phyloP scores from a whole-genome alignment of 352 stramenopile genomes.

The Peronospora tabacina region DNA sequence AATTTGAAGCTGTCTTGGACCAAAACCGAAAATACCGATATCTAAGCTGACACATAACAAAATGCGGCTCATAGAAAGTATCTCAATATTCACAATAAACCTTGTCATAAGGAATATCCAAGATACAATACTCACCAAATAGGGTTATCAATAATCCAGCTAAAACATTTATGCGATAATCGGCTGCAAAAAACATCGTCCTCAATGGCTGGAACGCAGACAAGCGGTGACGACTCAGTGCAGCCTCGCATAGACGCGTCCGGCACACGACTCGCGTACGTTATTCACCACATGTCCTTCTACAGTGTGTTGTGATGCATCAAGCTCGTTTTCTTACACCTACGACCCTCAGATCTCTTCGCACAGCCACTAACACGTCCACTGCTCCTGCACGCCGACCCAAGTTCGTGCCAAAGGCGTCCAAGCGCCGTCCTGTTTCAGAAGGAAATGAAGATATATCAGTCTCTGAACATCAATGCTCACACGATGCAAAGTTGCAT shows the following conservation, averaged over 20 bases:
- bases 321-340: no score
- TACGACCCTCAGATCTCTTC: constrained; percentile 39
- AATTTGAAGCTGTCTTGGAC: background rate
- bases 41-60: no score
- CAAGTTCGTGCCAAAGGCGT: constrained; percentile 77
- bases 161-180: background rate
- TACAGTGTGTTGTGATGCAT: no score
- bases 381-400: constrained; percentile 39
- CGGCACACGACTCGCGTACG: constrained; percentile 58
- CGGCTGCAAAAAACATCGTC: background rate
- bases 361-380: constrained; percentile 31
- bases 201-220: constrained; percentile 39
- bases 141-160: no score
- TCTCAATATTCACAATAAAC: no score
- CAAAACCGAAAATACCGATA: no score
- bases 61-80: no score
- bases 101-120: background rate
- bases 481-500: constrained; percentile 22
- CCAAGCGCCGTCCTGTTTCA: constrained; percentile 38
- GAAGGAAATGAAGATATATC: constrained; percentile 21
- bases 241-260: constrained; percentile 63
- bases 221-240: constrained; percentile 34
- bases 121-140: background rate
- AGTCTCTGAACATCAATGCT: background rate
- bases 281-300: background rate